A percentile compares a stretch with the other conserved stretches of the same genome.
phyloP scores from a whole-genome alignment of 345 rosid species.

The Syzygium aromaticum region DNA sequence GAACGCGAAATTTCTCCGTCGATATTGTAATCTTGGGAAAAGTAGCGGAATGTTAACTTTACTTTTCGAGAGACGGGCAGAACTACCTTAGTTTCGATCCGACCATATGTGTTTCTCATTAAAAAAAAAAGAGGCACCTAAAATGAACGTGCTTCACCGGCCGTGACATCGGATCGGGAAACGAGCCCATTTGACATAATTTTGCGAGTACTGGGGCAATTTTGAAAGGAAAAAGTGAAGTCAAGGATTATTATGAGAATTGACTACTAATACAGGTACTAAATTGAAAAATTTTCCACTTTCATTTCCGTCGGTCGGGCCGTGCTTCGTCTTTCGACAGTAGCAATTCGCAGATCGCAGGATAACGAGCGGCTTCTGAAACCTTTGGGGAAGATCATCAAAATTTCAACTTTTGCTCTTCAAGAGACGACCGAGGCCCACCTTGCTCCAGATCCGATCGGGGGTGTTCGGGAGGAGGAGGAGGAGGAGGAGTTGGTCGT shows the following conservation, averaged over 20 bases:
- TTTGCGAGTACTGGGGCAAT: neutral
- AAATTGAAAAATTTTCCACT: neutral
- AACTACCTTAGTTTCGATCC: too few relatives aligned
- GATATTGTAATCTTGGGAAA: too few relatives aligned
- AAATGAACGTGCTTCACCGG: too few relatives aligned
- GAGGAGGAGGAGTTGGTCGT: neutral
- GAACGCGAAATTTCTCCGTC: too few relatives aligned
- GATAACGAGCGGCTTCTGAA: neutral
- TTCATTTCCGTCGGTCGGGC: neutral
- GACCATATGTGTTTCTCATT: too few relatives aligned
- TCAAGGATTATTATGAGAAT: neutral
- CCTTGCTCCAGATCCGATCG: neutral
- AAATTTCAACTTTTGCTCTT: neutral
- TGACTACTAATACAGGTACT: neutral
- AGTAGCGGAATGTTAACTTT: too few relatives aligned
- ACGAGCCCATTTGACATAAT: neutral
- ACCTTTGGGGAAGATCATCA: neutral
- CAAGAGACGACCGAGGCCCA: neutral
- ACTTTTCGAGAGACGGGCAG: too few relatives aligned
- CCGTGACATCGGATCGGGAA: too few relatives aligned
- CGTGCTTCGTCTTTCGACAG: neutral
- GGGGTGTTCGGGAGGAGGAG: neutral
- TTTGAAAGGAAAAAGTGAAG: neutral
- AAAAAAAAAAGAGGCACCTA: too few relatives aligned
- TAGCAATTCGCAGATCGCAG: neutral